Evolutionary conservation across 2,329 filamentous ascomycete species (phyloP), one percentile per base, ranked within the genome.

Genomic region (Hortaea werneckii): DNA sequence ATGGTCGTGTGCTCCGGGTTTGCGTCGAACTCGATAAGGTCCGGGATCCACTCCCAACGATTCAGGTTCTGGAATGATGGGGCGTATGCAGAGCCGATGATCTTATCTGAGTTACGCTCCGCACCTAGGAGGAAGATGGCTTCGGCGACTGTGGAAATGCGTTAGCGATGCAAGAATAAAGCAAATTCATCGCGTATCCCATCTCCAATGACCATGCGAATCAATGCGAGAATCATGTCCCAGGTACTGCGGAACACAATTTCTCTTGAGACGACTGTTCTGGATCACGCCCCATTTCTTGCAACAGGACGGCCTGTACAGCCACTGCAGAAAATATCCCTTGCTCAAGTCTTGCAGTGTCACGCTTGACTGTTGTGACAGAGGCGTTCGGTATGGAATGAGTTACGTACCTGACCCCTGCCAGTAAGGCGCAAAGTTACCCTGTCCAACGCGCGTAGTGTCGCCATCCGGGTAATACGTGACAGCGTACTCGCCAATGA

Each of bases 71-170:
- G 50, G 40, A 63, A 54, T 2, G 51, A 44, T 3, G 59, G 61
- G 11, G 58, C 70, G 50, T 76, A 78, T 43, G 71, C 67, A 1
- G 73, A 71, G 5, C 75, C 76, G 2, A 72, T 70, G 39, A 82
- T 71, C 13, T 73, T 70, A 53, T 82, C 77, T 3, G 72, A 70
- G 62, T 84, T 84, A 46, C 80, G 71, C 68, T 85, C 81, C 29
- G 77, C 76, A 12, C 79, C 77, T 50, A 84, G 70, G 11, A 83
- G 67, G 45, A 75, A 80, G n/a, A 85, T 70, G 26, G 78, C 80
- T 58, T 85, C 81, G 11, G 74, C 74, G 2, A 85, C 76, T 6
- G 75, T 69, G 4, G n/a, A n/a, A n/a, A n/a, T n/a, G n/a, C n/a
- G n/a, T n/a, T n/a, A n/a, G n/a, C n/a, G n/a, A n/a, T n/a, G n/a